phyloP scores from a whole-genome alignment of 2,329 filamentous ascomycete genomes.

The Sclerotinia nivalis region DNA sequence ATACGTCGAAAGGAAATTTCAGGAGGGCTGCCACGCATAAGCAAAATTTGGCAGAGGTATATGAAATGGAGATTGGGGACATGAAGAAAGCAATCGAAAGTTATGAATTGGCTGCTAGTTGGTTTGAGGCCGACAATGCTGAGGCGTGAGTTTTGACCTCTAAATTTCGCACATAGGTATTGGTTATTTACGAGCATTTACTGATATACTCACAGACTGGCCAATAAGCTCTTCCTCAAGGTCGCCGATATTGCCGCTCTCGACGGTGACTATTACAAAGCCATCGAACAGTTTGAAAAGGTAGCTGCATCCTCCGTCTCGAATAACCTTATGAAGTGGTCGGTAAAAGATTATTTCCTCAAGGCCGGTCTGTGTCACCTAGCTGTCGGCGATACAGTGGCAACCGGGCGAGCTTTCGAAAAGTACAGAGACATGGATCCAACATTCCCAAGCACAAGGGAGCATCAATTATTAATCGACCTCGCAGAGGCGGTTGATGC shows the following conservation, averaged over 20 bases:
- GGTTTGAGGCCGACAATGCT: slow-evolving; percentile 87
- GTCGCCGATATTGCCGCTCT: slow-evolving; percentile 84
- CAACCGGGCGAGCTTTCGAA: slow-evolving; percentile 75
- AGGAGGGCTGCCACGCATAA: slow-evolving; percentile 87
- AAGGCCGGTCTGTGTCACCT: slow-evolving; percentile 93
- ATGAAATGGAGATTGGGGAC: slow-evolving; percentile 79
- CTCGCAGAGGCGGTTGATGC: slow-evolving; percentile 73
- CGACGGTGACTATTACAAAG: slow-evolving; percentile 79
- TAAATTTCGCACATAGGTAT: not conserved
- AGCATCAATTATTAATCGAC: slow-evolving; percentile 79
- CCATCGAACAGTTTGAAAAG: slow-evolving; percentile 80
- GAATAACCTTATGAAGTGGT: slow-evolving; percentile 92
- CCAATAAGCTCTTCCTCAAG: slow-evolving; percentile 93
- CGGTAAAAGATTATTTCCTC: slow-evolving; percentile 92
- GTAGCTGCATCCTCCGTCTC: slow-evolving; percentile 76
- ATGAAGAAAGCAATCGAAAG: slow-evolving; percentile 74
- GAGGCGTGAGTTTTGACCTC: slow-evolving; percentile 61
- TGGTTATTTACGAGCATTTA: not conserved
- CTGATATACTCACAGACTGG: slow-evolving; percentile 56
- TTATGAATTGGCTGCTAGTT: slow-evolving; percentile 82
- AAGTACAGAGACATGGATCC: slow-evolving; percentile 79
- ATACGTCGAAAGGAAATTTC: slow-evolving; percentile 87
- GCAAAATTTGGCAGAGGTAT: slow-evolving; percentile 83
- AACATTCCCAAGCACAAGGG: slow-evolving; percentile 73
- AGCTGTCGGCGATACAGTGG: slow-evolving; percentile 71